Base-by-base conservation (phyloP, 1,284 basidiomycete genomes). In the Gomphus bonarii region DNA sequence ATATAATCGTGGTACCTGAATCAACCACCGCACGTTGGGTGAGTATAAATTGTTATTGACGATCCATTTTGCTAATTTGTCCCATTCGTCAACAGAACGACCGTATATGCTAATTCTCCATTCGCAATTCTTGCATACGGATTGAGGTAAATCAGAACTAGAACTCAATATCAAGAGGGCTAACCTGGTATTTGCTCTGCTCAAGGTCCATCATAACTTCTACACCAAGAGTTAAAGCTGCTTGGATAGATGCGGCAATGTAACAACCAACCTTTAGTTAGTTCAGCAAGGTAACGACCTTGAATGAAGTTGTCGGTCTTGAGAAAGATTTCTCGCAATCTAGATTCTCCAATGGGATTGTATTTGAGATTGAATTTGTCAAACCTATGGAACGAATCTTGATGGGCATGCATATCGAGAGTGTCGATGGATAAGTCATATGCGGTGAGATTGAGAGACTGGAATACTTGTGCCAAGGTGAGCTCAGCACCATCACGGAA, bases 371-470 rank as follows among this genome's bases (percentile, higher is more conserved):
- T 95, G 72, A 95, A 95, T 66, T 93, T 91, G 75, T 98, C 97
- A 67, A 98, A 99, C 18, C 97, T 85, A 70, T 99, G 95, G 77
- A 98, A 98, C 7, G 94, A 88, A 65, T 95, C 93, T 63, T 92
- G 88, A 70, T 99, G 95, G 0, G 97, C 97, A 63, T 99, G 97
- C 97, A 98, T 99, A 68, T 99, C 97, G 50, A 99, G 81, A 5
- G 97, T 99, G 68, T 99, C 97, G 67, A 99, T 99, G 8, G 93
- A 97, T 40, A 99, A 79, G 65, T 99, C 97, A 70, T 99, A 99
- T 2, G 97, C 95, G 0, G 91, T 95, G 35, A 99, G 75, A 64
- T 95, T 87, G 31, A 99, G 82, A 35, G 92, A 95, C 66, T 97
- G 81, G 70, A 99, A 99, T 38, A 99, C 97, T 73, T 99, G 83